Evolutionary conservation across 495 filamentous ascomycete genomes (phyloP).

Genomic region (Astrothelium subdiscretum): DNA sequence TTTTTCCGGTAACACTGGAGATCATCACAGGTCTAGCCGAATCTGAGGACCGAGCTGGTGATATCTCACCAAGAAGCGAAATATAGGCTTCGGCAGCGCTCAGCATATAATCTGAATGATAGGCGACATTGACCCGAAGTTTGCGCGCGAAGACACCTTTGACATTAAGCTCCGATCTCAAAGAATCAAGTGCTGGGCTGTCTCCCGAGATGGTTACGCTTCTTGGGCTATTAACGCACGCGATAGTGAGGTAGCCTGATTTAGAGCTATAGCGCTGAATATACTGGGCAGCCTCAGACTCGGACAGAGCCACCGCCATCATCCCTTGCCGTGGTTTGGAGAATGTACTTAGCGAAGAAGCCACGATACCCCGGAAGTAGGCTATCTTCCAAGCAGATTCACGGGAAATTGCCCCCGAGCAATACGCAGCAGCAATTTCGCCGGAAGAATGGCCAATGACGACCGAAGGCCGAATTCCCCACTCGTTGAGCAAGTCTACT

Average conservation of each 20-base stretch:
- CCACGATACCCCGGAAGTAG: neutral
- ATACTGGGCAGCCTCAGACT: neutral
- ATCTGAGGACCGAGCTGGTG: too few species aligned
- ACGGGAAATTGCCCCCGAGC: neutral
- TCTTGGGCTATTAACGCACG: slow-evolving; percentile 28
- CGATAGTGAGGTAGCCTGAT: neutral
- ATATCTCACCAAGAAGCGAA: neutral
- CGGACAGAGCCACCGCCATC: slow-evolving; percentile 15
- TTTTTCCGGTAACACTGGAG: neutral
- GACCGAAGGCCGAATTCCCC: slow-evolving; percentile 22
- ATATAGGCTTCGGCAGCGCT: neutral
- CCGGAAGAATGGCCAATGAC: slow-evolving; percentile 53
- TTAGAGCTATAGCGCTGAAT: neutral
- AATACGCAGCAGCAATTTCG: slow-evolving; percentile 53
- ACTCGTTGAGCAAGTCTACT: slow-evolving; percentile 17
- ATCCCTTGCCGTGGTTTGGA: slow-evolving; percentile 6
- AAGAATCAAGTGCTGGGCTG: slow-evolving; percentile 5
- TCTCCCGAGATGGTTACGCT: slow-evolving; percentile 26
- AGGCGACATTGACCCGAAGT: slow-evolving; percentile 5
- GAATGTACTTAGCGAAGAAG: neutral
- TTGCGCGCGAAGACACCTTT: slow-evolving; percentile 1
- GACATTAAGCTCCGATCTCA: neutral
- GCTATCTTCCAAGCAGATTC: neutral
- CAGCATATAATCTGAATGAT: slow-evolving; percentile 52
- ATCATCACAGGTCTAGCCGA: neutral